These are phyloP conservation scores for Camelina hispida DNA, from an alignment of 345 rosid genomes.

Conservation along the genomic window DNA sequence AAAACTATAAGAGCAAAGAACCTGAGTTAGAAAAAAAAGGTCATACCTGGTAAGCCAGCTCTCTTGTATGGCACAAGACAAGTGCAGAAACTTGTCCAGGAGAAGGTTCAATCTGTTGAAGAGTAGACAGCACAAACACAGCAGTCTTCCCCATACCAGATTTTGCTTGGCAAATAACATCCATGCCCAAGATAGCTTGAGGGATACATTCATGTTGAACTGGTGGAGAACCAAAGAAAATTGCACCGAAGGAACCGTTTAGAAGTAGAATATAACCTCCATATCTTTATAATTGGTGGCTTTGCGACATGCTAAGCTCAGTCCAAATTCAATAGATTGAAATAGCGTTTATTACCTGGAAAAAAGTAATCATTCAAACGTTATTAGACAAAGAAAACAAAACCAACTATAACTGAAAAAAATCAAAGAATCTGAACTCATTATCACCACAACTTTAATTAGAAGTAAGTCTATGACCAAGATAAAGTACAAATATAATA, in stretches of 20 bases:
- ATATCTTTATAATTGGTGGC: constrained; percentile 66
- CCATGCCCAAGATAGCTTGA: constrained; percentile 99
- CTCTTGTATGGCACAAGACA: constrained; percentile 93
- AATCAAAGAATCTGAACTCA: background rate
- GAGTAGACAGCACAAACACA: constrained; percentile 85
- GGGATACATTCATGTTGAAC: constrained; percentile 99
- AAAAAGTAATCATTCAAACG: background rate
- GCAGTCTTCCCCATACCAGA: constrained; percentile 99
- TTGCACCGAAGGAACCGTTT: constrained; percentile 69
- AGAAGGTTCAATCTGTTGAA: constrained; percentile 92
- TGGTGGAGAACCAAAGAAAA: constrained; percentile 86
- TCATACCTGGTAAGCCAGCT: constrained; percentile 93
- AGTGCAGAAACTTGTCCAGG: constrained; percentile 96
- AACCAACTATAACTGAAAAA: background rate
- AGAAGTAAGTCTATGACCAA: too few relatives aligned
- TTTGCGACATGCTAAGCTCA: constrained; percentile 64
- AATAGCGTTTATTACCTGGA: constrained; percentile 34
- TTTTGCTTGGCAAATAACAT: constrained; percentile 99
- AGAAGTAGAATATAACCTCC: constrained; percentile 80
- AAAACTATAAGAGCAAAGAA: background rate
- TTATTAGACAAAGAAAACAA: background rate
- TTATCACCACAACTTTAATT: background rate
- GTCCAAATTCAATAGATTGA: constrained; percentile 64
- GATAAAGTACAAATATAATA: too few relatives aligned
- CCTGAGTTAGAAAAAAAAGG: background rate